phyloP scores from a whole-genome alignment of 306 rosid species.

The Pterocarpus santalinus region DNA sequence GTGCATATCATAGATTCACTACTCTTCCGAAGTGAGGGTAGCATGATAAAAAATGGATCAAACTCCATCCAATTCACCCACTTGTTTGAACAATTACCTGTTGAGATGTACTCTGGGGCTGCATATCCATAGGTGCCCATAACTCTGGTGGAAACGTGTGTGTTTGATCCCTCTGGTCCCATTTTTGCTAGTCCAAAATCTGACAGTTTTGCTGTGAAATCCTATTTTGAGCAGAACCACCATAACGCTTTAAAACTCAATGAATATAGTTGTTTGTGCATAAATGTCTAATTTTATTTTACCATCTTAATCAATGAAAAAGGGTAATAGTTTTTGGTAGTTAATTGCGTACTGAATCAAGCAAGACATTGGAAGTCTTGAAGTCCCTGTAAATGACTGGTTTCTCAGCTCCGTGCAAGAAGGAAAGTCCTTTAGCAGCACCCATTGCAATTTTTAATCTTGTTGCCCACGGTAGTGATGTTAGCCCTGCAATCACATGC shows the following conservation, averaged over 20 bases:
- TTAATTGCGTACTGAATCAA: conserved; percentile 74
- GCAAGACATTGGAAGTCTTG: conserved; percentile 91
- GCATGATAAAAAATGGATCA: background rate
- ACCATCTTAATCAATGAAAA: background rate
- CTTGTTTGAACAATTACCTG: conserved; percentile 61
- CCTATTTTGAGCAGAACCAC: conserved; percentile 56
- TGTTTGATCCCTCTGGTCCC: conserved; percentile 97
- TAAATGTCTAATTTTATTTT: background rate
- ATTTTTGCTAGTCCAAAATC: conserved; percentile 97
- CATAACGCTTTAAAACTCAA: conserved; percentile 8
- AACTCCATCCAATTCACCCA: background rate
- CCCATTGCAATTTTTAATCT: conserved; percentile 83
- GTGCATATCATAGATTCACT: background rate
- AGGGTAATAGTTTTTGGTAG: background rate
- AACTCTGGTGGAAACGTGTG: conserved; percentile 94
- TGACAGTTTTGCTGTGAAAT: conserved; percentile 89
- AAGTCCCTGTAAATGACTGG: conserved; percentile 97
- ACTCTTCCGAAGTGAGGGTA: background rate
- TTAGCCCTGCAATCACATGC: conserved; percentile 64
- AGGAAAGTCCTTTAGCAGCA: conserved; percentile 95
- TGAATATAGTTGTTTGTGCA: conserved; percentile 6
- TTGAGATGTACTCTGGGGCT: conserved; percentile 93
- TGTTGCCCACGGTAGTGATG: conserved; percentile 92
- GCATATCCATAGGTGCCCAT: conserved; percentile 99
- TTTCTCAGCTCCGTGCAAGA: conserved; percentile 92